phyloP scores from a whole-genome alignment of 306 rosid genomes.

The Prunus mongolica region DNA sequence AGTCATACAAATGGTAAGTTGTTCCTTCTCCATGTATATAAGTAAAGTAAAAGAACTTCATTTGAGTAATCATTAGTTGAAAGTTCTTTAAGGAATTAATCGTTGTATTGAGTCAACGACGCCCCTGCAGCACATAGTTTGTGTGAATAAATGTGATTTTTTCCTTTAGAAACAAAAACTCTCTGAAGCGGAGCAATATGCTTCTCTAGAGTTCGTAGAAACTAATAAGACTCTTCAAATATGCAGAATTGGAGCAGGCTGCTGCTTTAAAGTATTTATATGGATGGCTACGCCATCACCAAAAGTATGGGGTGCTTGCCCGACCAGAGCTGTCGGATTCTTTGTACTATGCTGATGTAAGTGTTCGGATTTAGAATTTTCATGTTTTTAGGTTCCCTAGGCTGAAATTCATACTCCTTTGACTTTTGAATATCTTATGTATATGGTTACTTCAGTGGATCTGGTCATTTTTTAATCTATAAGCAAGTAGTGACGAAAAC shows the following conservation, averaged over 20 bases:
- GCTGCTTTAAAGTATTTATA: slow-evolving; percentile 81
- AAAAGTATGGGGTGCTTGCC: slow-evolving; percentile 78
- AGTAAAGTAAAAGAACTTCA: neutral
- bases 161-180: neutral
- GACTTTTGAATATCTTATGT: too few relatives aligned
- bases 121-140: neutral
- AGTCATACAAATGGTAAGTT: slow-evolving; percentile 97
- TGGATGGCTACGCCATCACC: slow-evolving; percentile 89
- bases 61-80: slow-evolving; percentile 5
- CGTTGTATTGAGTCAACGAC: neutral
- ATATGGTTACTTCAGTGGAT: too few relatives aligned
- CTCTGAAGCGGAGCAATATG: neutral
- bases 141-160: neutral
- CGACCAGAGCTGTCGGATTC: slow-evolving; percentile 71
- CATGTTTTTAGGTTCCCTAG: neutral
- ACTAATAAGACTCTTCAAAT: slow-evolving; percentile 7
- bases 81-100: neutral
- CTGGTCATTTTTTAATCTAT: too few relatives aligned
- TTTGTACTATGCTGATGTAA: slow-evolving; percentile 83
- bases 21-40: slow-evolving; percentile 5
- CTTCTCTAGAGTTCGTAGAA: neutral
- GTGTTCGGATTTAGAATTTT: slow-evolving; percentile 32
- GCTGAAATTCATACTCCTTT: neutral
- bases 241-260: slow-evolving; percentile 88
- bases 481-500: too few relatives aligned